Percentiles rank a stretch among this genome's conserved stretches.
Conservation (phyloP, 2,329 filamentous ascomycete species). For the Metarhizium album region DNA sequence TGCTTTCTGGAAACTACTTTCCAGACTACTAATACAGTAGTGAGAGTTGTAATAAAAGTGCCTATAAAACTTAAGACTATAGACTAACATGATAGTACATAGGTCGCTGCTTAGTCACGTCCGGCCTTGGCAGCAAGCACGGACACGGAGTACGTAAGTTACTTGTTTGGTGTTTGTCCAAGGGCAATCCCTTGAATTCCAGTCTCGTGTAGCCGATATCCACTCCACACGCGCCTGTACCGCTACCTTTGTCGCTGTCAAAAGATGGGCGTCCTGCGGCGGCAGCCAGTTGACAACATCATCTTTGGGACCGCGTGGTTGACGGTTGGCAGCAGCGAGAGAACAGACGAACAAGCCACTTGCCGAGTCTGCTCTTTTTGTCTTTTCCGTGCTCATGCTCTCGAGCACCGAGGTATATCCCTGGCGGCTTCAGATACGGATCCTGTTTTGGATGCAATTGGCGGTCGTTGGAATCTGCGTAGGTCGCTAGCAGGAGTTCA, state of each 20-base stretch:
- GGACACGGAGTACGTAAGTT: background rate
- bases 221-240: too few relatives aligned
- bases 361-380: too few relatives aligned
- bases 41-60: too few relatives aligned
- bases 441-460: background rate
- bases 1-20: too few relatives aligned
- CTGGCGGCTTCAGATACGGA: background rate
- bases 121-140: background rate
- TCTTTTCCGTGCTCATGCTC: too few relatives aligned
- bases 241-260: background rate
- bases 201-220: background rate
- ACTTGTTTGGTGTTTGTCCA: background rate
- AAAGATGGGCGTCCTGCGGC: background rate
- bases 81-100: too few relatives aligned
- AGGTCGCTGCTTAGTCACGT: background rate
- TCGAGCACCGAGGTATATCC: too few relatives aligned
- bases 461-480: background rate
- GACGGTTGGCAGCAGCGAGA: background rate
- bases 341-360: background rate
- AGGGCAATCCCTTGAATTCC: conserved; percentile 7
- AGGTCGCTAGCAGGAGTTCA: background rate
- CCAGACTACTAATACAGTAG: too few relatives aligned
- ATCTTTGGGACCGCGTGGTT: background rate
- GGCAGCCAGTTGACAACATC: background rate
- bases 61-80: too few relatives aligned